Base-by-base conservation (phyloP, 2,329 filamentous ascomycete genomes). In the Penicillium sp. region DNA sequence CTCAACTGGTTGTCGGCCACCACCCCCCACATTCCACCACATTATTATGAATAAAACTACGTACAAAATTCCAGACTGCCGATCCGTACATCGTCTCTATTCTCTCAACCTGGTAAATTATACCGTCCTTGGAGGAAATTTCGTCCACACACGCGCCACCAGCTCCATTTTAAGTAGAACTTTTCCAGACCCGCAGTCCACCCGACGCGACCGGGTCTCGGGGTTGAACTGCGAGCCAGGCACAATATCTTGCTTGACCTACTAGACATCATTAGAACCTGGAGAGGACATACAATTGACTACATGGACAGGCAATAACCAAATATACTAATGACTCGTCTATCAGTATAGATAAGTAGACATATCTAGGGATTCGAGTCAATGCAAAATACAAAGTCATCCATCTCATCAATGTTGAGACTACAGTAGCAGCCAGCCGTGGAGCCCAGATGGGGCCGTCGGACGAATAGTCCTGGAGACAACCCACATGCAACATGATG, bases 21-120 rank as follows among this genome's bases (percentile, higher is more conserved):
- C 40, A 17, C 44, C 62, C 59, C 44, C 62, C 59, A 62, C 56
- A 62, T 64, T 64, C 60, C 62, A 62, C 33, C 15, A 2, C 6
- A 28, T n/a, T n/a, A n/a, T n/a, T n/a, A 56, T 51, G 30, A n/a
- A n/a, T 22, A 13, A 22, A 35, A 35, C 37, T 45, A 49, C 47
- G 24, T 28, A 22, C 15, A 35, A 24, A 51, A 61, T 58, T 54
- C 51, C 33, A 12, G 38, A 10, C 55, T 35, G 51, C 40, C 51
- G 38, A 59, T 55, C 49, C n/a, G 38, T 19, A 53, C 17, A 51
- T 8, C 7, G 28, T 33, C 47, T 22, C 22, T 47, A 2, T 2
- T 50, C 47, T 19, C 28, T 33, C 17, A 10, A 22, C 22, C 47
- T 12, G 49, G 49, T 19, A 9, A 33, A 51, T 13, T 51, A 35